A percentile compares a stretch with the other conserved stretches of the same genome.
phyloP scores from a whole-genome alignment of 164 flowering plant species.

The Liriodendron chinense region DNA sequence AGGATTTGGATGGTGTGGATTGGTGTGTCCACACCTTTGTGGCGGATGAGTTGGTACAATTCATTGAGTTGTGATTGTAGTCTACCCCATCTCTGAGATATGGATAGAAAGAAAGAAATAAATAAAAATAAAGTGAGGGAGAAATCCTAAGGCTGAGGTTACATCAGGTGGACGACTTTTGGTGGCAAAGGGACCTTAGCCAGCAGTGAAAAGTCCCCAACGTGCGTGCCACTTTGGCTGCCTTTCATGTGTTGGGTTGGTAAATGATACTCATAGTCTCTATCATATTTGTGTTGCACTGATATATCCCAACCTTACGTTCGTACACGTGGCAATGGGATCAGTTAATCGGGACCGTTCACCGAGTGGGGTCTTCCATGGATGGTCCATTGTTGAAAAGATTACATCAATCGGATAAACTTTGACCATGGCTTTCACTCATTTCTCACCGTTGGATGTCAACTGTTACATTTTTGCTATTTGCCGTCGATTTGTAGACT shows the following conservation, averaged over 20 bases:
- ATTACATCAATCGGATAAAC: too few relatives aligned
- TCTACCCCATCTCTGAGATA: too few relatives aligned
- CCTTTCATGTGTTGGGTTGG: constrained; percentile 5
- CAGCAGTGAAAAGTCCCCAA: constrained; percentile 1
- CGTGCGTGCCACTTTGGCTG: constrained; percentile 1
- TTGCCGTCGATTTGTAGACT: too few relatives aligned
- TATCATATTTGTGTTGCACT: not conserved
- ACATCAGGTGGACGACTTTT: not conserved
- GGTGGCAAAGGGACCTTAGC: not conserved
- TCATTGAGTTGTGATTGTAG: not conserved
- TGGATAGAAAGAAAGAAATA: too few relatives aligned
- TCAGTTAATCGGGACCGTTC: not conserved
- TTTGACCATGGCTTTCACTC: not conserved
- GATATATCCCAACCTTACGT: not conserved
- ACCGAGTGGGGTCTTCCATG: not conserved
- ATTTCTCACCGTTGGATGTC: not conserved
- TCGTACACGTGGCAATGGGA: not conserved
- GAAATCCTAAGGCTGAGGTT: not conserved
- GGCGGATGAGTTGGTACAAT: not conserved
- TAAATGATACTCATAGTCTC: not conserved
- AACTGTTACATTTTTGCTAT: not conserved
- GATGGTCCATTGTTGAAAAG: not conserved
- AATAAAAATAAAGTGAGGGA: not conserved
- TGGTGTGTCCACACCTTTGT: not conserved
- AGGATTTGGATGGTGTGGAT: not conserved